Percentiles rank a stretch among this genome's conserved stretches.
These are phyloP conservation scores for Murraya koenigii DNA, from an alignment of 345 rosid species.

Conservation along the genomic window DNA sequence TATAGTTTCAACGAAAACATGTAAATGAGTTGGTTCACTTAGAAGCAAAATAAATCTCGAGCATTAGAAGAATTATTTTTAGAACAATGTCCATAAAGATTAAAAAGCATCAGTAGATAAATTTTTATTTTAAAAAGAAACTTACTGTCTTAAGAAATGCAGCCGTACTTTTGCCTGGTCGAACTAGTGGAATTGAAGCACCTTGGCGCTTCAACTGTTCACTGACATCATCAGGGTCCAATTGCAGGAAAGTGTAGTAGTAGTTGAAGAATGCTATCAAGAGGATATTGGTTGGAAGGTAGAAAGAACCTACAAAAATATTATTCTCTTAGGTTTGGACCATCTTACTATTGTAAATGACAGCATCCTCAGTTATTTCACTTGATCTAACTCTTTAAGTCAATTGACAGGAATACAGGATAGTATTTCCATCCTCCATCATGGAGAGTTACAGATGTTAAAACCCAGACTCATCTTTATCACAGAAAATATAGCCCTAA, in stretches of 20 bases:
- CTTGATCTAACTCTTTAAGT: neutral
- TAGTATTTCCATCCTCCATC: neutral
- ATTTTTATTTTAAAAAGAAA: neutral
- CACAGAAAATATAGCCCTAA: neutral
- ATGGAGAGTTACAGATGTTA: neutral
- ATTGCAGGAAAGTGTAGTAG: conserved; percentile 94
- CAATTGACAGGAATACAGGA: neutral
- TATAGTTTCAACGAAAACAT: conserved; percentile 21
- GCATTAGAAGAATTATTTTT: neutral
- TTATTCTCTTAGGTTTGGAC: conserved; percentile 2
- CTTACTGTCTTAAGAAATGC: conserved; percentile 80
- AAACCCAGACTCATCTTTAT: neutral
- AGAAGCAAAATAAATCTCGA: neutral
- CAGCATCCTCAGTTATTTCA: neutral
- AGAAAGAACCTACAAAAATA: conserved; percentile 72
- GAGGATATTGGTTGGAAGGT: conserved; percentile 84
- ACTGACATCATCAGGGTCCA: conserved; percentile 98
- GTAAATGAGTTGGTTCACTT: neutral
- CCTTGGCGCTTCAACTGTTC: conserved; percentile 98
- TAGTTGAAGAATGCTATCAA: conserved; percentile 98
- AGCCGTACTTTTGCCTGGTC: conserved; percentile 94
- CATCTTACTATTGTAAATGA: neutral
- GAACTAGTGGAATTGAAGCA: conserved; percentile 89
- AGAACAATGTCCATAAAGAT: neutral
- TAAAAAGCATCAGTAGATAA: neutral